Evolutionary conservation across 768 basidiomycete genomes (phyloP).

Genomic region (Podaxis mareebaensis): DNA sequence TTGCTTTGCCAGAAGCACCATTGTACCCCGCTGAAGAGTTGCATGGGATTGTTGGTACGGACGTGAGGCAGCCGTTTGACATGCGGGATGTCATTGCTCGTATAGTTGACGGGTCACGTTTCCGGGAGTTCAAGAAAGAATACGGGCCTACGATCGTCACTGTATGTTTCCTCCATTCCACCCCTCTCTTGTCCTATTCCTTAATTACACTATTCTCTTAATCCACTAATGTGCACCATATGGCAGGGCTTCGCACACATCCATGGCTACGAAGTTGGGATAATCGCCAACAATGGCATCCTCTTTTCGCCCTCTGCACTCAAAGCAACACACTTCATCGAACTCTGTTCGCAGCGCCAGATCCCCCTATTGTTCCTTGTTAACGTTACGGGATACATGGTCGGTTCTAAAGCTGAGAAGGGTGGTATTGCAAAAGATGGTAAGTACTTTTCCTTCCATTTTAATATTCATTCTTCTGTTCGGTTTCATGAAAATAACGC

Average conservation of each 20-base stretch:
- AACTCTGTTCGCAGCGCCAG: conserved; percentile 87
- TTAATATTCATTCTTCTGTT: neutral
- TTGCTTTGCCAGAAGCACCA: conserved; percentile 64
- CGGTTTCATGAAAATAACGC: no score
- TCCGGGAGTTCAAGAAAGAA: conserved; percentile 95
- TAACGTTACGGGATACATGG: conserved; percentile 98
- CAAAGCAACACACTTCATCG: conserved; percentile 94
- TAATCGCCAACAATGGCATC: conserved; percentile 94
- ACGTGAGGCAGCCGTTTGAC: conserved; percentile 85
- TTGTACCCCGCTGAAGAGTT: conserved; percentile 80
- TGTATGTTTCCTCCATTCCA: conserved; percentile 39
- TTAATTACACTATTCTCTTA: neutral
- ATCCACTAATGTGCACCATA: neutral
- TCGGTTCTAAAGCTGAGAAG: conserved; percentile 91
- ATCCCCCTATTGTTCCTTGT: conserved; percentile 93
- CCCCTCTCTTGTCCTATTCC: neutral
- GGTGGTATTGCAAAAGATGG: conserved; percentile 96
- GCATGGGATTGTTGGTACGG: conserved; percentile 90
- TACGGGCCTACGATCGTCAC: conserved; percentile 91
- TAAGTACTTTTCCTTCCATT: conserved; percentile 20
- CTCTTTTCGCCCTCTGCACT: conserved; percentile 91
- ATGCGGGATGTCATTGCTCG: conserved; percentile 94
- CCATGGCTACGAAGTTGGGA: conserved; percentile 88
- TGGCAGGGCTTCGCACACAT: conserved; percentile 82
- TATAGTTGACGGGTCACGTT: conserved; percentile 87